Evolutionary conservation across 192 early-diverging fungal genomes (phyloP), one percentile per base, ranked within the genome.

Genomic region (Podila horticola): DNA sequence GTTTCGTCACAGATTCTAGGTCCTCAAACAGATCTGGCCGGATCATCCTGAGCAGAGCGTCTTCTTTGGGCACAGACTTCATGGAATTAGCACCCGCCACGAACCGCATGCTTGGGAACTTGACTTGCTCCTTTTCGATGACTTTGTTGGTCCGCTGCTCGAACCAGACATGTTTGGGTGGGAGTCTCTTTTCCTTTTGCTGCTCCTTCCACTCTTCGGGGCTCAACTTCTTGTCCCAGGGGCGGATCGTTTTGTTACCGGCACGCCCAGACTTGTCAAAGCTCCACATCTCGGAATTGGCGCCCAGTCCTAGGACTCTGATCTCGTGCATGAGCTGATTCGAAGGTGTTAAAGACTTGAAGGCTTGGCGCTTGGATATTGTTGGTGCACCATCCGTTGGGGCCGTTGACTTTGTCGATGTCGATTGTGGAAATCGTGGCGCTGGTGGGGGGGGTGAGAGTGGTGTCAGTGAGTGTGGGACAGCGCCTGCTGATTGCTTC

Each of bases 311-410:
- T 41, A 64, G 70, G 36, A 79, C 33, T 5, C 76, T 64, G 31
- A 79, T 79, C 31, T 79, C 76, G 45, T 72, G 64, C 76, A 79
- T 79, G 34, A 79, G 49, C 33, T 79, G 69, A 20, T 64, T 10
- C 2, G 76, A 68, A n/a, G 76, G 76, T 8, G 69, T 72, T 45
- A 79, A 62, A 0, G 76, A 67, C 45, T 67, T 79, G 57, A 79
- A 72, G 2, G 49, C 50, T 36, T 79, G 76, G 12, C 76, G 69
- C 67, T 79, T 79, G 24, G 76, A 79, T 1, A 60, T 33, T 3
- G 17, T n/a, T 22, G 67, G 1, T 63, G 36, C 45, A 11, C 49
- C 24, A 31, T 24, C 36, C 31, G 62, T 28, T 63, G 64, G 0
- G 5, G 41, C 7, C 0, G 68, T 8, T 8, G 58, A 5, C 17